phyloP scores from a whole-genome alignment of 2,329 filamentous ascomycete genomes.

The Pestalotiopsis sp. region DNA sequence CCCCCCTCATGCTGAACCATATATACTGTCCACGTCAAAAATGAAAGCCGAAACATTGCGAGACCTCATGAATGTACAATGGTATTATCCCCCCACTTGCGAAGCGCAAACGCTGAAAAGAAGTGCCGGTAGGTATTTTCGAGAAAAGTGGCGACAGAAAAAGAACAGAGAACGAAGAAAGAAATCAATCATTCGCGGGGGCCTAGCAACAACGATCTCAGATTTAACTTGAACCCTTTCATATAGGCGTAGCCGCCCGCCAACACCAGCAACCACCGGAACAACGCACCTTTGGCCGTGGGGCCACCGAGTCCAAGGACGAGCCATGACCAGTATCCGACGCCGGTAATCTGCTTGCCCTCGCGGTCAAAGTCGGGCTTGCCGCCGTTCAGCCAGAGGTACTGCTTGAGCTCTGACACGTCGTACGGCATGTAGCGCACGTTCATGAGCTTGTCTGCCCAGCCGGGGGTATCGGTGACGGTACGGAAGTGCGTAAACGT shows the following conservation, averaged over 20 bases:
- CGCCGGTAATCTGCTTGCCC: conserved; percentile 52
- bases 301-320: conserved; percentile 54
- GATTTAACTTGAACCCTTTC: conserved; percentile 16
- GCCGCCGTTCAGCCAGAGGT: conserved; percentile 42
- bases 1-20: not conserved
- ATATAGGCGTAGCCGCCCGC: conserved; percentile 36
- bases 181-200: not conserved
- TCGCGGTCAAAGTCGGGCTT: conserved; percentile 66
- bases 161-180: not conserved
- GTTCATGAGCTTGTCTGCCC: conserved; percentile 69
- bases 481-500: conserved; percentile 48
- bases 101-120: not conserved
- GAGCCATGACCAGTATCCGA: conserved; percentile 57
- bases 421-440: conserved; percentile 70
- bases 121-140: not conserved
- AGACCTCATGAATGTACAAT: not conserved
- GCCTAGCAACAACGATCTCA: conserved; percentile 1
- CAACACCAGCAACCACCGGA: conserved; percentile 53
- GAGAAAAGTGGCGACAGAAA: not conserved
- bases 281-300: conserved; percentile 50
- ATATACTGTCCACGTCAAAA: not conserved
- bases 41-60: not conserved
- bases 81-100: not conserved
- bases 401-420: conserved; percentile 44
- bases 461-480: conserved; percentile 64